phyloP scores from a whole-genome alignment of 805 yeast genomes.

The Hanseniaspora clermontiae region DNA sequence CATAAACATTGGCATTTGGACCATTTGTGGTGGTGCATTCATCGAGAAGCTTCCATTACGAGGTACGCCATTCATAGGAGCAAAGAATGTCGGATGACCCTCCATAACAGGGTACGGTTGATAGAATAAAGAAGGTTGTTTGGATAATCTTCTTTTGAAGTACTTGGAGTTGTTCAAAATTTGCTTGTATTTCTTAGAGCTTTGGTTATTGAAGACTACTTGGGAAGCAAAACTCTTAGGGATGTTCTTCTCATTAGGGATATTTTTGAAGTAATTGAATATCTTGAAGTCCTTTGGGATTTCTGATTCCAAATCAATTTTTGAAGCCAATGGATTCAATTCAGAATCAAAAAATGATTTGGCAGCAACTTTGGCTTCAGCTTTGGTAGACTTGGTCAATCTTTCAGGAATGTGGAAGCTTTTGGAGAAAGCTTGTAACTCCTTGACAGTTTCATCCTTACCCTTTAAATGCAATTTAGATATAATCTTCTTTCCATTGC shows the following conservation, averaged over 20 bases:
- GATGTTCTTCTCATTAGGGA: not conserved
- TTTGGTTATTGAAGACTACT: not conserved
- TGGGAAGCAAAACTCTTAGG: constrained; percentile 9
- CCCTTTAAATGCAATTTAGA: constrained; percentile 9
- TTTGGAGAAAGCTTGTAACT: constrained; percentile 8
- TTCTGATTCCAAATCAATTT: not conserved
- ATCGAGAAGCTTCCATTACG: constrained; percentile 3
- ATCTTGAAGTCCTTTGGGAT: not conserved
- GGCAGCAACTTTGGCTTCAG: not conserved
- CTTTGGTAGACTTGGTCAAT: not conserved
- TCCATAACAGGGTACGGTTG: not conserved
- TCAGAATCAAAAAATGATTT: not conserved
- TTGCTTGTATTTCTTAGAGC: constrained; percentile 3
- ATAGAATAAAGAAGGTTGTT: not conserved
- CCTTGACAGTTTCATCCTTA: constrained; percentile 12
- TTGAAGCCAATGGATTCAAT: not conserved
- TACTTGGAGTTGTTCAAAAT: not conserved
- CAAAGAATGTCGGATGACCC: not conserved
- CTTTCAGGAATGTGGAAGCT: constrained; percentile 2
- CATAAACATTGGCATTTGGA: constrained; percentile 4
- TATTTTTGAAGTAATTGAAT: constrained; percentile 4
- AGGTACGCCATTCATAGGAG: not conserved
- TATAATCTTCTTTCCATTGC: not conserved
- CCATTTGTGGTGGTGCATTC: constrained; percentile 1
- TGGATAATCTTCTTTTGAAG: not conserved